Evolutionary conservation across 768 basidiomycete species (phyloP).

Genomic region (Chalciporus pseudorubinellus): DNA sequence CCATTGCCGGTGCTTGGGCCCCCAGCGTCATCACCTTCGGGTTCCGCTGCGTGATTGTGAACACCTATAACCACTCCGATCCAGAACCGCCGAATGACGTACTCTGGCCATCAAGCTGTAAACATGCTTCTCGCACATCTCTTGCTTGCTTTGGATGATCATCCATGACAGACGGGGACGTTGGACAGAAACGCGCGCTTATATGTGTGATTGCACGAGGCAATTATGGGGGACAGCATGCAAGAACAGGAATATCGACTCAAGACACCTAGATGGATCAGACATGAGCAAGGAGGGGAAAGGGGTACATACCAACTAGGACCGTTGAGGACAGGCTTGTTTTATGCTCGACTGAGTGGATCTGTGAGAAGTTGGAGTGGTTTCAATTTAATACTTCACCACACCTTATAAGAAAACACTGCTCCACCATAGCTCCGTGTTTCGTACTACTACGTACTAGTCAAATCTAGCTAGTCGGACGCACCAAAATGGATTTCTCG

Average conservation of each 20-base stretch:
- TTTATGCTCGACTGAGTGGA: conserved; percentile 1
- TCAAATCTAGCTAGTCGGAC: neutral
- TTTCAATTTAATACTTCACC: neutral
- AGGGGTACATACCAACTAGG: conserved; percentile 11
- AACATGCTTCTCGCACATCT: neutral
- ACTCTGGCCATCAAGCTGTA: conserved; percentile 10
- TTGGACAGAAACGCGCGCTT: neutral
- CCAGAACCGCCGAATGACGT: conserved; percentile 4
- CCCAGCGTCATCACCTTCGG: conserved; percentile 3
- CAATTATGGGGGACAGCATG: neutral
- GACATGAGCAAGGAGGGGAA: neutral
- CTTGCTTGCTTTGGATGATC: neutral
- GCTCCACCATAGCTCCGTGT: neutral
- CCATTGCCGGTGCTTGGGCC: conserved; percentile 5
- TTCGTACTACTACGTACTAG: no score
- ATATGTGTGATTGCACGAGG: conserved; percentile 1
- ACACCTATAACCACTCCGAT: neutral
- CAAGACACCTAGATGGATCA: neutral
- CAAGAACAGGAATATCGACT: neutral
- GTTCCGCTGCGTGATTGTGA: conserved; percentile 4
- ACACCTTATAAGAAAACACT: no score
- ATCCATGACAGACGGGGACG: neutral
- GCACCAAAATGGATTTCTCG: neutral
- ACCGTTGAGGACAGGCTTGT: neutral
- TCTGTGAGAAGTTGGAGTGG: neutral